A percentile compares a stretch with the other conserved stretches of the same genome.
Conservation (phyloP, 768 basidiomycete species). For the Lactarius hengduanensis region DNA sequence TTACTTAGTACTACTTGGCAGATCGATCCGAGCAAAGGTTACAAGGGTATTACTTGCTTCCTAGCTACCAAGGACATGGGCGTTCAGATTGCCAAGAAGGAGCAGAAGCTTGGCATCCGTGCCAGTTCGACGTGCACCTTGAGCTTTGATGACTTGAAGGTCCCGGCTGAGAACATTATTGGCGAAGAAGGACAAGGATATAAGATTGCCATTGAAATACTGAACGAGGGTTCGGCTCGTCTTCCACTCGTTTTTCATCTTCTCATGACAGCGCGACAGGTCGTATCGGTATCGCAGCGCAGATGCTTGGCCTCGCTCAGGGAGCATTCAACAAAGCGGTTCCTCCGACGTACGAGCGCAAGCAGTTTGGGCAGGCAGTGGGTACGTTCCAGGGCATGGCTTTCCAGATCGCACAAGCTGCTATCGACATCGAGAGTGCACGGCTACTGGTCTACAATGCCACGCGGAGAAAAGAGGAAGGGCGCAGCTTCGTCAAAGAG, state of each 20-base stretch:
- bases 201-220: conserved; percentile 95
- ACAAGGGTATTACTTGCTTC: conserved; percentile 99
- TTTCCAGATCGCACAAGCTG: conserved; percentile 90
- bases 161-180: conserved; percentile 85
- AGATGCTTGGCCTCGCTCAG: conserved; percentile 98
- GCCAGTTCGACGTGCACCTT: conserved; percentile 95
- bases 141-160: conserved; percentile 89
- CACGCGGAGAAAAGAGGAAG: conserved; percentile 91
- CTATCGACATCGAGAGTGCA: conserved; percentile 86
- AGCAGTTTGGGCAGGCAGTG: conserved; percentile 91
- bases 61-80: conserved; percentile 96
- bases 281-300: conserved; percentile 96
- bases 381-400: conserved; percentile 97
- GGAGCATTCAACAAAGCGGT: conserved; percentile 95
- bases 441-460: conserved; percentile 95
- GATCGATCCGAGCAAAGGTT: conserved; percentile 88
- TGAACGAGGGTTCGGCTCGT: conserved; percentile 73
- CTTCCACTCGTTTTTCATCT: background rate
- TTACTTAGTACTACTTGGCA: conserved; percentile 31
- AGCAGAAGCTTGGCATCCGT: conserved; percentile 95
- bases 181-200: conserved; percentile 92
- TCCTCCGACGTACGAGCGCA: conserved; percentile 91
- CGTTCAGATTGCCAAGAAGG: conserved; percentile 96
- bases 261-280: conserved; percentile 38
- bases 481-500: conserved; percentile 80